A percentile compares a stretch with the other conserved stretches of the same genome.
Evolutionary conservation across 306 rosid species (phyloP).

Genomic region (Casuarina equisetifolia): DNA sequence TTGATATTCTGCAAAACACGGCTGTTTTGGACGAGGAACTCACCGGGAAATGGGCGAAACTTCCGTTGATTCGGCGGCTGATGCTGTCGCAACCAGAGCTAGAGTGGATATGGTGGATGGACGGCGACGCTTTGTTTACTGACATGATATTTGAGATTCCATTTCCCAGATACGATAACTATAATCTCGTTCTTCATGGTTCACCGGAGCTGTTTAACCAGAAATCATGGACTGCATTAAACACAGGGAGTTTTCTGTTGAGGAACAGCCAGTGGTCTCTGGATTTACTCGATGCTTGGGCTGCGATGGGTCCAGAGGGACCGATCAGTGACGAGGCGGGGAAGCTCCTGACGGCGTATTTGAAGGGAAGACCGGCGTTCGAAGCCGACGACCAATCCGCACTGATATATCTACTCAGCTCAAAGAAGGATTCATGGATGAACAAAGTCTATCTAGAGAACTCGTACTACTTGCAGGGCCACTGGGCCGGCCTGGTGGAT

Average conservation of each 20-base stretch:
- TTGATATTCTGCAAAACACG: slow-evolving; percentile 86
- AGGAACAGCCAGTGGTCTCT: slow-evolving; percentile 93
- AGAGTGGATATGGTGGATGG: slow-evolving; percentile 99
- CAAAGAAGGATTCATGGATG: slow-evolving; percentile 89
- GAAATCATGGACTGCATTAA: slow-evolving; percentile 92
- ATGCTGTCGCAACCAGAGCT: slow-evolving; percentile 96
- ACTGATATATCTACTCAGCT: slow-evolving; percentile 74
- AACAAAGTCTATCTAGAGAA: slow-evolving; percentile 87
- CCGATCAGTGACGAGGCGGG: slow-evolving; percentile 81
- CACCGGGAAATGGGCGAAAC: slow-evolving; percentile 95
- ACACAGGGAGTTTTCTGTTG: slow-evolving; percentile 86
- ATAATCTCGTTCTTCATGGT: slow-evolving; percentile 86
- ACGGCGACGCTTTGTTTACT: slow-evolving; percentile 92
- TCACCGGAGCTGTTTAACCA: slow-evolving; percentile 93
- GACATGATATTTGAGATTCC: slow-evolving; percentile 92
- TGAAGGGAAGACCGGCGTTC: slow-evolving; percentile 94
- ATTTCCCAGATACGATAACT: slow-evolving; percentile 50
- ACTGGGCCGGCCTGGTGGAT: slow-evolving; percentile 98
- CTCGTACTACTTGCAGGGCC: slow-evolving; percentile 89
- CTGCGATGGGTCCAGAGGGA: slow-evolving; percentile 98
- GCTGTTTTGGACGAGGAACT: slow-evolving; percentile 93
- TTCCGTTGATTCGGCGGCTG: slow-evolving; percentile 81
- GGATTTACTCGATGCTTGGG: slow-evolving; percentile 97
- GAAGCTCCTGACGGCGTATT: slow-evolving; percentile 71
- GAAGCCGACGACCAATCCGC: slow-evolving; percentile 99